Evolutionary conservation across 768 basidiomycete genomes (phyloP).

Genomic region (Dioszegia aurantiaca): DNA sequence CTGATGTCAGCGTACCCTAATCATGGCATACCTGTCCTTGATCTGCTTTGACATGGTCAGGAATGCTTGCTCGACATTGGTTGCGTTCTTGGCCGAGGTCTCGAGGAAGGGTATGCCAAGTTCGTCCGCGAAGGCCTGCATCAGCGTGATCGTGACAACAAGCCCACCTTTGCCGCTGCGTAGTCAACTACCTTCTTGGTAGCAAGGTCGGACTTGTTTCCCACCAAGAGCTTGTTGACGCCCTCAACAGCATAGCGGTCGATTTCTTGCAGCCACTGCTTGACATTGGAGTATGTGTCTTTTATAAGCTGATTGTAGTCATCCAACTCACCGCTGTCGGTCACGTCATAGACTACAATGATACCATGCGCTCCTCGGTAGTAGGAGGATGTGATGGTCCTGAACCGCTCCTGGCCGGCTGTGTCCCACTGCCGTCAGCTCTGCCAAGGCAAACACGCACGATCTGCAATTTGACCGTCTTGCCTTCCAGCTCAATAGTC

Average conservation of each 20-base stretch:
- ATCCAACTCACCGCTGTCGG: slow-evolving; percentile 40
- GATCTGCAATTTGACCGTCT: slow-evolving; percentile 97
- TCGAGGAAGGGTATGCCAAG: slow-evolving; percentile 95
- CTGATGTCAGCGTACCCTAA: slow-evolving; percentile 16
- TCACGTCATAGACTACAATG: slow-evolving; percentile 55
- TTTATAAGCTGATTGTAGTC: no score
- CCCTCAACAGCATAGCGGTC: slow-evolving; percentile 98
- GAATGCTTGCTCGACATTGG: slow-evolving; percentile 97
- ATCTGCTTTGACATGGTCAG: slow-evolving; percentile 87
- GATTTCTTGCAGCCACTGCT: slow-evolving; percentile 96
- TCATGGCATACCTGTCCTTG: slow-evolving; percentile 49
- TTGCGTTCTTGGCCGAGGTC: slow-evolving; percentile 95
- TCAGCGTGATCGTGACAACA: slow-evolving; percentile 5
- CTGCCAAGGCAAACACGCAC: slow-evolving; percentile 58
- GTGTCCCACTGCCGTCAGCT: slow-evolving; percentile 80
- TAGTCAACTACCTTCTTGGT: slow-evolving; percentile 68
- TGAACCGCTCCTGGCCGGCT: slow-evolving; percentile 92
- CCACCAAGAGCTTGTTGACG: slow-evolving; percentile 98
- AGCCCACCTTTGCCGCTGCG: slow-evolving; percentile 45
- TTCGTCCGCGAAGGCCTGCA: slow-evolving; percentile 81
- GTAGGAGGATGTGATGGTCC: slow-evolving; percentile 97
- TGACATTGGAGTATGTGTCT: slow-evolving; percentile 62
- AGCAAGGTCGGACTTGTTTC: slow-evolving; percentile 97
- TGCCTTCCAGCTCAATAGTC: slow-evolving; percentile 96
- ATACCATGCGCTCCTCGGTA: slow-evolving; percentile 99